A percentile compares a stretch with the other conserved stretches of the same genome.
phyloP scores from a whole-genome alignment of 257 asterid species.

The Thymus quinquecostatus region DNA sequence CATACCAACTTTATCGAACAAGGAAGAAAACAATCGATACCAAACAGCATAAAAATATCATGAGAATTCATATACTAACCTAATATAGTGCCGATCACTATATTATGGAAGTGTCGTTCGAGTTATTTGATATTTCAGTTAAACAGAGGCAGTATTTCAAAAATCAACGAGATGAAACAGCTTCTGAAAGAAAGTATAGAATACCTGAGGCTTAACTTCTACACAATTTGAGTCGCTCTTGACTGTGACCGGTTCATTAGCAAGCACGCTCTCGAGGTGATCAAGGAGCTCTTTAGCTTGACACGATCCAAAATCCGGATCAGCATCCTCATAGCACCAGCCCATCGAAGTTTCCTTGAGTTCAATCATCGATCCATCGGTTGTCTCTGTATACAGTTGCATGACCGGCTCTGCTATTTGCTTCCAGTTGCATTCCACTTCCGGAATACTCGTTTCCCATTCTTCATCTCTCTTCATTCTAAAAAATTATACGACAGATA shows the following conservation, averaged over 20 bases:
- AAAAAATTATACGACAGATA: not conserved
- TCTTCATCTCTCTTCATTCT: slow-evolving; percentile 71
- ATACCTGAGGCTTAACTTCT: slow-evolving; percentile 94
- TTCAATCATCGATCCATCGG: slow-evolving; percentile 86
- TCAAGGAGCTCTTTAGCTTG: slow-evolving; percentile 93
- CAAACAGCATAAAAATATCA: not conserved
- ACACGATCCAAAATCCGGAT: slow-evolving; percentile 93
- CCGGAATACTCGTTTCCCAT: slow-evolving; percentile 79
- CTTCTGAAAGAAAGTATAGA: not conserved
- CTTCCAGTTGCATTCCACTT: slow-evolving; percentile 81
- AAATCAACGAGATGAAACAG: not conserved
- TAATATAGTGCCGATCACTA: not conserved
- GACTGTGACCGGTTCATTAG: slow-evolving; percentile 89
- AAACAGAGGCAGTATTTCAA: not conserved
- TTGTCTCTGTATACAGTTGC: slow-evolving; percentile 84
- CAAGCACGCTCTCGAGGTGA: slow-evolving; percentile 86
- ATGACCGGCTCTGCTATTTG: slow-evolving; percentile 91
- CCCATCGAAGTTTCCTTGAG: slow-evolving; percentile 79
- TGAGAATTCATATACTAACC: not conserved
- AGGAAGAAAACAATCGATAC: not conserved
- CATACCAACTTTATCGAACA: not conserved
- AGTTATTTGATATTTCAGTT: not conserved
- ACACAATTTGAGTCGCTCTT: slow-evolving; percentile 75
- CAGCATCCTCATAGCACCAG: slow-evolving; percentile 92
- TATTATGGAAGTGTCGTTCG: too few species aligned